Evolutionary conservation across 805 yeast species (phyloP).

Genomic region (Dipodascus albidus): DNA sequence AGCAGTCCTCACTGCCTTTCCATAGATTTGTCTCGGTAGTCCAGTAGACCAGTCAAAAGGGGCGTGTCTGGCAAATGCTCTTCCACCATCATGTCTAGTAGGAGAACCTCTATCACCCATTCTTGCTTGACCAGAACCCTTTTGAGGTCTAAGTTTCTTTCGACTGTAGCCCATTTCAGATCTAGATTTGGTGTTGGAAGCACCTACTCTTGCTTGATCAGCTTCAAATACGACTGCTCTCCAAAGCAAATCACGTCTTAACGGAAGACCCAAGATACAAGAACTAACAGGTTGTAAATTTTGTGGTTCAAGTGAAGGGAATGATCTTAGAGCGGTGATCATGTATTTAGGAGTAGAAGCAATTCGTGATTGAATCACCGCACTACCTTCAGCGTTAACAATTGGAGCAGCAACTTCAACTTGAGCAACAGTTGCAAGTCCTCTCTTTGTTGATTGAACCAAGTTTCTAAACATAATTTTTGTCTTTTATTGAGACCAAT

Average conservation of each 20-base stretch:
- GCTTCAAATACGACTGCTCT: slow-evolving; percentile 88
- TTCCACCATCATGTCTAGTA: slow-evolving; percentile 76
- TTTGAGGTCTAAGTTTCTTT: slow-evolving; percentile 74
- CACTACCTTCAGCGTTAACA: slow-evolving; percentile 2
- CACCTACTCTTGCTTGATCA: slow-evolving; percentile 79
- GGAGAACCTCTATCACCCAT: slow-evolving; percentile 95
- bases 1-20: slow-evolving; percentile 69
- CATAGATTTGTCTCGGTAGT: slow-evolving; percentile 62
- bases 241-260: slow-evolving; percentile 90
- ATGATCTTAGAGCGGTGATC: slow-evolving; percentile 63
- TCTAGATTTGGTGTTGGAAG: slow-evolving; percentile 79
- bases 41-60: slow-evolving; percentile 81
- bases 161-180: slow-evolving; percentile 78
- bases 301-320: slow-evolving; percentile 87
- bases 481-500: background rate
- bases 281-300: slow-evolving; percentile 66
- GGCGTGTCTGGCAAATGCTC: slow-evolving; percentile 81
- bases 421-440: slow-evolving; percentile 7
- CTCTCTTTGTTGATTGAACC: slow-evolving; percentile 2
- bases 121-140: slow-evolving; percentile 93
- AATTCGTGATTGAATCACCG: slow-evolving; percentile 8
- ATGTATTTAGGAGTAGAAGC: slow-evolving; percentile 51
- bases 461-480: slow-evolving; percentile 3
- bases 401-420: slow-evolving; percentile 5
- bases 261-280: slow-evolving; percentile 55